phyloP scores from a whole-genome alignment of 2,329 filamentous ascomycete species.

The Phialophora chinensis region DNA sequence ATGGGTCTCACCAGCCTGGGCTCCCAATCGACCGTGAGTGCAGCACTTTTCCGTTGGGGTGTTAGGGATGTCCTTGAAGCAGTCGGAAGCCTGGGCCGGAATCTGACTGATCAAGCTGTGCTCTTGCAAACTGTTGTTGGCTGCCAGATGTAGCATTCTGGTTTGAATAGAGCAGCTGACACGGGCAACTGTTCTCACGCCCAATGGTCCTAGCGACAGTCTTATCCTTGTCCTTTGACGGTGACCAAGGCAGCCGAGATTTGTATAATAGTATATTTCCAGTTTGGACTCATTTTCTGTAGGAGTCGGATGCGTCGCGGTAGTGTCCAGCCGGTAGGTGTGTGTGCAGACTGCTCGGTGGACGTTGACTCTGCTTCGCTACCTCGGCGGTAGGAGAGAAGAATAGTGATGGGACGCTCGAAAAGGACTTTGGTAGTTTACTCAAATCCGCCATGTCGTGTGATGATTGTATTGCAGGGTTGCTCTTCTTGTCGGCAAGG shows the following conservation, averaged over 20 bases:
- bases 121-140: too few relatives aligned
- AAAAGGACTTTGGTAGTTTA: conserved; percentile 37
- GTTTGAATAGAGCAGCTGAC: background rate
- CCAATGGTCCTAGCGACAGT: background rate
- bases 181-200: background rate
- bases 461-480: conserved; percentile 43
- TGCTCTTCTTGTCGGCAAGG: conserved; percentile 54
- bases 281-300: conserved; percentile 18
- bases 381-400: conserved; percentile 83
- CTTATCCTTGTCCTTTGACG: background rate
- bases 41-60: background rate
- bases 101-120: too few relatives aligned
- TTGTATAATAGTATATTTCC: conserved; percentile 8
- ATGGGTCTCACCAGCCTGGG: background rate
- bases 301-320: conserved; percentile 35
- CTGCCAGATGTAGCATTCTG: background rate
- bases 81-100: too few relatives aligned
- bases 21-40: background rate
- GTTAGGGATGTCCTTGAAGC: too few relatives aligned
- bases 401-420: conserved; percentile 70
- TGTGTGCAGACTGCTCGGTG: conserved; percentile 34
- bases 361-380: conserved; percentile 35
- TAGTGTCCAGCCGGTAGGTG: conserved; percentile 40
- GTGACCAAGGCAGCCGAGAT: background rate
- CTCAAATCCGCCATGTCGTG: conserved; percentile 42